Evolutionary conservation across 139 green algal genomes (phyloP).

Genomic region (Coelastrella sp.): DNA sequence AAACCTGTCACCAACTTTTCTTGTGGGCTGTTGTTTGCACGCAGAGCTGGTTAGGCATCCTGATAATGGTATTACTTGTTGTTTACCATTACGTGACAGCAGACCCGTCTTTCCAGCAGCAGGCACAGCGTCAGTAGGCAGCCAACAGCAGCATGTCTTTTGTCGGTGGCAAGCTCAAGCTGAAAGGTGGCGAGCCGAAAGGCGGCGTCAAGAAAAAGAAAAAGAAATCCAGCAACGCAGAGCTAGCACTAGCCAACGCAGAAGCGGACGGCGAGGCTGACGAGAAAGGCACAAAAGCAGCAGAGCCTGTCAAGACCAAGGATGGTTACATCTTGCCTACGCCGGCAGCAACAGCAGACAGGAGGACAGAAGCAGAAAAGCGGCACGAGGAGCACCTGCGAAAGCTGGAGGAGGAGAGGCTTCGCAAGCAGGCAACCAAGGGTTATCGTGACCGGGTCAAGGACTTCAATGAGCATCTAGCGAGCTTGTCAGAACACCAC

Average conservation of each 20-base stretch:
- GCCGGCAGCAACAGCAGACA: conserved; percentile 61
- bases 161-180: conserved; percentile 87
- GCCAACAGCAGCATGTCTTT: conserved; percentile 72
- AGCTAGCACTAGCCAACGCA: conserved; percentile 26
- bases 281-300: neutral
- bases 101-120: neutral
- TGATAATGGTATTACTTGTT: conserved; percentile 81
- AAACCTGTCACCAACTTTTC: neutral
- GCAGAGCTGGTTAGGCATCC: conserved; percentile 83
- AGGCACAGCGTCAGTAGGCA: conserved; percentile 33
- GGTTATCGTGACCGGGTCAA: conserved; percentile 87
- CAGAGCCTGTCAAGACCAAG: conserved; percentile 14
- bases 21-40: neutral
- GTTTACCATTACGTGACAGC: conserved; percentile 84
- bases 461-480: conserved; percentile 89
- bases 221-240: conserved; percentile 67
- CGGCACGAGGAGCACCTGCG: conserved; percentile 68
- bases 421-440: conserved; percentile 81
- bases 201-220: conserved; percentile 85
- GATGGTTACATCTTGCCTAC: conserved; percentile 66
- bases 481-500: conserved; percentile 86
- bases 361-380: conserved; percentile 88
- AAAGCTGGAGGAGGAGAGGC: conserved; percentile 79
- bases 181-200: conserved; percentile 85
- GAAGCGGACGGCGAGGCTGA: neutral